phyloP scores from a whole-genome alignment of 768 basidiomycete species.

The Leccinellum luteum region DNA sequence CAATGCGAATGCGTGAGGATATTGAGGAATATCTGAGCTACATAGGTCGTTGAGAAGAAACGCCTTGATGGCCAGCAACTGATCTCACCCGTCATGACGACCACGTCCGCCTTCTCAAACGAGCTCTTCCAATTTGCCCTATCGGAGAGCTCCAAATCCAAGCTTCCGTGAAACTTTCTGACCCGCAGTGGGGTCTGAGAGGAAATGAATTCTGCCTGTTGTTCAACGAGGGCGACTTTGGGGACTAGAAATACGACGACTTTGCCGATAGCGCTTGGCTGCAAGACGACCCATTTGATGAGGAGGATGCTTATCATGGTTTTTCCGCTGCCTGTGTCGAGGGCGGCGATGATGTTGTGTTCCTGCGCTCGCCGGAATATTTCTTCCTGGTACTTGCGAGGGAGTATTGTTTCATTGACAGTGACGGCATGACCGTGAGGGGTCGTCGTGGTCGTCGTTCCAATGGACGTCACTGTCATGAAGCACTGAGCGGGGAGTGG shows the following conservation, averaged over 20 bases:
- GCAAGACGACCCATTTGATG: slow-evolving; percentile 69
- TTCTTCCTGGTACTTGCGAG: slow-evolving; percentile 54
- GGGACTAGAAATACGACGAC: slow-evolving; percentile 81
- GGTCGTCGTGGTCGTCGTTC: slow-evolving; percentile 20
- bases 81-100: slow-evolving; percentile 78
- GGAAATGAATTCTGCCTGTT: slow-evolving; percentile 68
- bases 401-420: slow-evolving; percentile 40
- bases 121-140: slow-evolving; percentile 60
- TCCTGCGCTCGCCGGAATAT: slow-evolving; percentile 51
- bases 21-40: slow-evolving; percentile 83
- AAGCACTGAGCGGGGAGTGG: slow-evolving; percentile 13
- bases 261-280: slow-evolving; percentile 50
- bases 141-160: slow-evolving; percentile 71
- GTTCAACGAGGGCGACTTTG: slow-evolving; percentile 80
- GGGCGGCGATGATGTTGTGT: slow-evolving; percentile 54
- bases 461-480: slow-evolving; percentile 24
- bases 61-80: neutral
- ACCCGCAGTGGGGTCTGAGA: slow-evolving; percentile 67
- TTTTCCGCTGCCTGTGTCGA: slow-evolving; percentile 62
- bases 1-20: slow-evolving; percentile 80
- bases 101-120: slow-evolving; percentile 64
- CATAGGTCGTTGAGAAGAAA: slow-evolving; percentile 3
- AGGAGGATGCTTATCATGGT: slow-evolving; percentile 60
- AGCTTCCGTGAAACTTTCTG: slow-evolving; percentile 63
- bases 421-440: slow-evolving; percentile 24